These are phyloP conservation scores for Peribolospora kevripleyi DNA, from an alignment of 768 basidiomycete species.

Conservation along the genomic window DNA sequence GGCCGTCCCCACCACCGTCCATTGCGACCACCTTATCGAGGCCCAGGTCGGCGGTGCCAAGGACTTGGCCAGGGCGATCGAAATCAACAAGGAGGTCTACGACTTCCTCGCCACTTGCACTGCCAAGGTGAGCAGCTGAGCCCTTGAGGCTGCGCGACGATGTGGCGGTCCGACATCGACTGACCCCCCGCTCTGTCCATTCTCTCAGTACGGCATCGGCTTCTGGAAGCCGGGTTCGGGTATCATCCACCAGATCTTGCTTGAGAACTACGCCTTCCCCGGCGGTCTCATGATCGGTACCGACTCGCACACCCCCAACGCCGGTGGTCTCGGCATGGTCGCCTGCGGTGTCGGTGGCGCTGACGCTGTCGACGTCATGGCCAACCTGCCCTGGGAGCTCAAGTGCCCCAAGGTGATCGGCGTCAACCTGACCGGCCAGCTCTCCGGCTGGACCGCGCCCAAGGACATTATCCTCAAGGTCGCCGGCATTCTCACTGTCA, in stretches of 20 bases:
- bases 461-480: slow-evolving; percentile 99
- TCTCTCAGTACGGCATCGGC: slow-evolving; percentile 67
- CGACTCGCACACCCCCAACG: slow-evolving; percentile 97
- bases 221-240: slow-evolving; percentile 99
- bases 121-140: slow-evolving; percentile 38
- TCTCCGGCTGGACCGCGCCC: slow-evolving; percentile 88
- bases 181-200: background rate
- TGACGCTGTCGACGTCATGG: slow-evolving; percentile 98
- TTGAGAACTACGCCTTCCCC: slow-evolving; percentile 98
- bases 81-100: slow-evolving; percentile 95
- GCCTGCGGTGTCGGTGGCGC: slow-evolving; percentile 99
- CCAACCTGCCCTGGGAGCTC: slow-evolving; percentile 90
- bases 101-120: slow-evolving; percentile 95
- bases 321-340: slow-evolving; percentile 97
- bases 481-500: slow-evolving; percentile 94
- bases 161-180: background rate
- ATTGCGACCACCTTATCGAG: slow-evolving; percentile 98
- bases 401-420: slow-evolving; percentile 99
- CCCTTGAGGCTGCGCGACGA: background rate
- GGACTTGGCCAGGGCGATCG: slow-evolving; percentile 74
- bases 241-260: slow-evolving; percentile 79
- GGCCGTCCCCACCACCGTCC: slow-evolving; percentile 92
- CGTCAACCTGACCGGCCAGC: slow-evolving; percentile 85
- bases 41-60: slow-evolving; percentile 81
- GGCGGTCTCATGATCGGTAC: slow-evolving; percentile 99